phyloP scores from a whole-genome alignment of 352 stramenopile genomes.

The Phytophthora europaea region DNA sequence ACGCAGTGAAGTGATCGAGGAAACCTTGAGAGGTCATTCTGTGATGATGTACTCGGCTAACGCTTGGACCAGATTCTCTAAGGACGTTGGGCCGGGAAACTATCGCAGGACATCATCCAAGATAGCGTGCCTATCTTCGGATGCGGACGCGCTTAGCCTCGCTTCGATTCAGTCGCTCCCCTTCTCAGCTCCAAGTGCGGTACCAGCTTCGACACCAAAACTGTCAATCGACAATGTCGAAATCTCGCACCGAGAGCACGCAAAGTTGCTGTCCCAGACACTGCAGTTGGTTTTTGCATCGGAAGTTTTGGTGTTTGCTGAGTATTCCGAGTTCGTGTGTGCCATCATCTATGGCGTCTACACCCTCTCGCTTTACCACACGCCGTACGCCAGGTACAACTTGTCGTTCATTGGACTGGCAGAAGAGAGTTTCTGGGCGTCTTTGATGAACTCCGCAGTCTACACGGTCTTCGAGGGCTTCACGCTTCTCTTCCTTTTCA shows the following conservation, averaged over 20 bases:
- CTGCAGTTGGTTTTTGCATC: slow-evolving; percentile 36
- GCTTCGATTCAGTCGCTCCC: background rate
- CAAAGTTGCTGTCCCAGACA: slow-evolving; percentile 25
- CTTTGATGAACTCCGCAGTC: background rate
- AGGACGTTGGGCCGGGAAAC: background rate
- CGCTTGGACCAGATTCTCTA: background rate
- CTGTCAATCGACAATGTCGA: slow-evolving; percentile 22
- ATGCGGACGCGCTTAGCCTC: background rate
- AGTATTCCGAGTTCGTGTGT: slow-evolving; percentile 44
- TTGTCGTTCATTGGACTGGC: slow-evolving; percentile 20
- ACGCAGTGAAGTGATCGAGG: background rate
- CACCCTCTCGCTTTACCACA: slow-evolving; percentile 18
- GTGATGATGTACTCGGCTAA: slow-evolving; percentile 14
- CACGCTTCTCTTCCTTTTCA: slow-evolving; percentile 24
- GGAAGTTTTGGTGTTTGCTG: slow-evolving; percentile 37
- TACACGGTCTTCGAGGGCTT: slow-evolving; percentile 23
- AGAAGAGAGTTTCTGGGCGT: background rate
- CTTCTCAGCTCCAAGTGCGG: background rate
- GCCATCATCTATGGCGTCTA: slow-evolving; percentile 38
- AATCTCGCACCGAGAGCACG: slow-evolving; percentile 24
- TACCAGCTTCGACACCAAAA: background rate
- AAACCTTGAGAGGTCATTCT: background rate
- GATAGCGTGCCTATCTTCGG: background rate
- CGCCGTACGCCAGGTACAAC: slow-evolving; percentile 29
- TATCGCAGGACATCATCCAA: background rate